Percentiles rank a stretch among this genome's conserved stretches.
Evolutionary conservation across 1,284 basidiomycete species (phyloP).

Genomic region (Ustilago curta): DNA sequence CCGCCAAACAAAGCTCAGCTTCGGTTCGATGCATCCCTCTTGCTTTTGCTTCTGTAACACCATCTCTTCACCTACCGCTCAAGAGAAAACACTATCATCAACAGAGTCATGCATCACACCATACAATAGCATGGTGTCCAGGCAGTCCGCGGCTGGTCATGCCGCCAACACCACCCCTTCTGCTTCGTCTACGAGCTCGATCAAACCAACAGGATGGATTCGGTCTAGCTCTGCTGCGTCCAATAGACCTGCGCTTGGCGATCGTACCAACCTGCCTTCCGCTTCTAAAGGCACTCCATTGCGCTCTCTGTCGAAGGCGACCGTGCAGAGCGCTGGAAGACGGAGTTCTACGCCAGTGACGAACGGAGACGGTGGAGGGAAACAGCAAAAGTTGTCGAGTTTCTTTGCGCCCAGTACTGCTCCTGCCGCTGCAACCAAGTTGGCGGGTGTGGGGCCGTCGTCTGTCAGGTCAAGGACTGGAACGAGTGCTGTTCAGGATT

Average conservation of each 20-base stretch:
- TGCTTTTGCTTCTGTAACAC: neutral
- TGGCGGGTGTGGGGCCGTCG: neutral
- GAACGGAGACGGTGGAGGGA: conserved; percentile 3
- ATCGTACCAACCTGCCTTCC: conserved; percentile 28
- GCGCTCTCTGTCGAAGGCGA: conserved; percentile 2
- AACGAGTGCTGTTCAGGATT: conserved; percentile 5
- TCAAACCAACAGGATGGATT: conserved; percentile 49
- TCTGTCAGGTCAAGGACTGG: neutral
- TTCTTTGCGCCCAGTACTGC: conserved; percentile 41
- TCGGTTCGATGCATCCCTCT: neutral
- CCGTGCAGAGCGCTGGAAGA: neutral
- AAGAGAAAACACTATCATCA: neutral
- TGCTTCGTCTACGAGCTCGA: conserved; percentile 19
- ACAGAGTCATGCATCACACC: neutral
- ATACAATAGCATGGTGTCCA: conserved; percentile 13
- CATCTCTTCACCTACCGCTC: neutral
- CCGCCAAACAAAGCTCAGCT: conserved; percentile 1
- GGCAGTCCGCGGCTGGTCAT: conserved; percentile 12
- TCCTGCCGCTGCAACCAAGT: conserved; percentile 10
- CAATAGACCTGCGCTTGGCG: conserved; percentile 12
- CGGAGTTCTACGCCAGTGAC: conserved; percentile 6
- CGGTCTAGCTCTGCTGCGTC: conserved; percentile 22
- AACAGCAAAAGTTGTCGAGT: conserved; percentile 35
- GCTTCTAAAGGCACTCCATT: conserved; percentile 7
- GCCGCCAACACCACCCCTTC: conserved; percentile 12